phyloP scores from a whole-genome alignment of 345 rosid genomes.

The Alliaria petiolata region DNA sequence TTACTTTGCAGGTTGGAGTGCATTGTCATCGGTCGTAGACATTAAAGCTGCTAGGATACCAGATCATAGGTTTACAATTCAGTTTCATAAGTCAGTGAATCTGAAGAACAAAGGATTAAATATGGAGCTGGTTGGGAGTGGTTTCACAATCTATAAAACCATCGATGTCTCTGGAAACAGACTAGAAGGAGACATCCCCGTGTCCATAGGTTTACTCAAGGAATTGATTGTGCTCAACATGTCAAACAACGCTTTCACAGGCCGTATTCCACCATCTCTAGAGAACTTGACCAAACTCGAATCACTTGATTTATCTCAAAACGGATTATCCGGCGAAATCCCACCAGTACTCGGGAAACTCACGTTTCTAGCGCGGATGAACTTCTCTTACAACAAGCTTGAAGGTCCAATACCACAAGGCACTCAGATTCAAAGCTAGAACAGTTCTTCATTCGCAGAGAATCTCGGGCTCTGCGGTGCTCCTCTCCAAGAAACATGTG shows the following conservation, averaged over 20 bases:
- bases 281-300: not conserved
- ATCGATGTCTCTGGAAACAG: no score
- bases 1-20: no score
- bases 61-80: no score
- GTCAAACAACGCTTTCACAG: conserved; percentile 17
- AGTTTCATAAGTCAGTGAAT: no score
- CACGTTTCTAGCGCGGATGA: not conserved
- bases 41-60: no score
- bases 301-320: conserved; percentile 13
- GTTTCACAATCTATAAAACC: no score
- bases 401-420: not conserved
- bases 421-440: not conserved
- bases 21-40: no score
- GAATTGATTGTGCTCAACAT: not conserved
- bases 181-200: no score
- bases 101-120: no score
- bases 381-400: not conserved
- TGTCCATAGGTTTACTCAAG: no score
- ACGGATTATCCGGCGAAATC: not conserved
- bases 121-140: no score
- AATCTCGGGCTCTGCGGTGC: not conserved
- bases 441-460: not conserved
- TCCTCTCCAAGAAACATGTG: not conserved
- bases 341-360: not conserved
- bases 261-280: not conserved